Conservation (phyloP, 352 stramenopile species). For the Phytophthora sp. region DNA sequence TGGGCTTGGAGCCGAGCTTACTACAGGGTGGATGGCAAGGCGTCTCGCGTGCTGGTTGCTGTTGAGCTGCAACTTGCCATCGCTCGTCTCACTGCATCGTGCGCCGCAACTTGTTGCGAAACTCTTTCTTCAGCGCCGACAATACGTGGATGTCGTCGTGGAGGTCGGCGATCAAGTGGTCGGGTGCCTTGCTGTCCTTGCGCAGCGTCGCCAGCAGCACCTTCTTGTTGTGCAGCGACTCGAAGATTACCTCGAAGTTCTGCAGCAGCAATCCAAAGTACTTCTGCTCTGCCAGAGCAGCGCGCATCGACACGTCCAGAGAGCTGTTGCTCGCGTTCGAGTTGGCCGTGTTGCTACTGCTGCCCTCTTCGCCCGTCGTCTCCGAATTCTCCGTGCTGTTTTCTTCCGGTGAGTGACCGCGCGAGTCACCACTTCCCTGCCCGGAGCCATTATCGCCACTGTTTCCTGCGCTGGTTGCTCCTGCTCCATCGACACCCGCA, state of each 20-base stretch:
- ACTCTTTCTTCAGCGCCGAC: constrained; percentile 80
- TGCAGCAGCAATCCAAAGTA: constrained; percentile 83
- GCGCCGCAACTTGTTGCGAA: constrained; percentile 73
- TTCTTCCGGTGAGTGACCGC: constrained; percentile 45
- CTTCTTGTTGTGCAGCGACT: constrained; percentile 88
- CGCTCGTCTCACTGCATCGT: constrained; percentile 50
- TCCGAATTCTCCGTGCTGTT: constrained; percentile 81
- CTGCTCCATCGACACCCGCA: constrained; percentile 15
- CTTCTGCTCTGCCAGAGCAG: constrained; percentile 78
- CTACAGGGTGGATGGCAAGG: background rate
- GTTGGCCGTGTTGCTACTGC: constrained; percentile 55
- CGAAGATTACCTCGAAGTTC: constrained; percentile 87
- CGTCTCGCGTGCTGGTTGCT: background rate
- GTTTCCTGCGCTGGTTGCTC: constrained; percentile 5
- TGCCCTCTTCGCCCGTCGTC: constrained; percentile 75
- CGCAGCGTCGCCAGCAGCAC: constrained; percentile 72
- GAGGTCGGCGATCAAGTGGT: constrained; percentile 77
- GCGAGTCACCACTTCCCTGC: constrained; percentile 27
- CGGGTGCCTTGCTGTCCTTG: constrained; percentile 69
- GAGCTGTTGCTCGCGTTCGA: constrained; percentile 57
- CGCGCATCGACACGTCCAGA: constrained; percentile 49
- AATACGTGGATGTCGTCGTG: constrained; percentile 85
- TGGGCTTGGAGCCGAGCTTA: background rate
- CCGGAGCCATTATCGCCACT: constrained; percentile 16
- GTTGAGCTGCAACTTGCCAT: background rate